Percentiles rank a stretch among this genome's conserved stretches.
Conservation (phyloP, 2,329 filamentous ascomycete species). For the Venturia aucupariae region DNA sequence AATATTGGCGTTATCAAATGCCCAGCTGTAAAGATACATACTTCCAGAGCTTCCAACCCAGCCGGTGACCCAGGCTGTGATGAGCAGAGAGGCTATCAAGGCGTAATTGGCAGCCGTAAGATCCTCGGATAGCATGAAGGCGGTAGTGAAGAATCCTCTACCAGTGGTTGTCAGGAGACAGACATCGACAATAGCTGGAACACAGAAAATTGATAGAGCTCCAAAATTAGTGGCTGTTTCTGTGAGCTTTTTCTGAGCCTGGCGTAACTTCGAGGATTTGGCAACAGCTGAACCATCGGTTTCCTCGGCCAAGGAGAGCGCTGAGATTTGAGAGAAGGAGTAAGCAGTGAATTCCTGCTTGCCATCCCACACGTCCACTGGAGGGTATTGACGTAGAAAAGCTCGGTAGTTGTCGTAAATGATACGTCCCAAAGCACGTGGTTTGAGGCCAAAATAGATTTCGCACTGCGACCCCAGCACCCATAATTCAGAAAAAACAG, state of each 20-base stretch:
- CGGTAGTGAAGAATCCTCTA: slow-evolving; percentile 3
- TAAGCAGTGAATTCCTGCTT: slow-evolving; percentile 4
- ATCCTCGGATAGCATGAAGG: slow-evolving; percentile 6
- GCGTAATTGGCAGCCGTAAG: background rate
- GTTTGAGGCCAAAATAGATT: slow-evolving; percentile 6
- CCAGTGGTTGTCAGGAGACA: background rate
- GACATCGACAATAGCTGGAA: slow-evolving; percentile 5
- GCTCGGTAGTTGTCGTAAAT: slow-evolving; percentile 1
- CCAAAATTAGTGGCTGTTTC: background rate
- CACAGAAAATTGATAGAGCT: slow-evolving; percentile 8
- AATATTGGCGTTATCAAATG: slow-evolving; percentile 1
- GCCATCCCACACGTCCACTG: background rate
- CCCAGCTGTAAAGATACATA: slow-evolving; percentile 9
- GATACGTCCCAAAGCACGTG: slow-evolving; percentile 2
- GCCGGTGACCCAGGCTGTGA: background rate
- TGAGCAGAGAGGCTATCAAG: slow-evolving; percentile 5
- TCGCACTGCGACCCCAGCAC: slow-evolving; percentile 9
- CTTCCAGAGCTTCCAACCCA: slow-evolving; percentile 7
- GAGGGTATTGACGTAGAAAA: slow-evolving; percentile 4
- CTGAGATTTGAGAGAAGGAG: background rate
- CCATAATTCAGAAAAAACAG: slow-evolving; percentile 7
- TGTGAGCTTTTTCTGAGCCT: background rate
- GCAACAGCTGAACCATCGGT: background rate
- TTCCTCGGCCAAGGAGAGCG: background rate
- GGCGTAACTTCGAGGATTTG: background rate